Evolutionary conservation across 1,139 yeast genomes (phyloP).

Genomic region (Yamadazyma spencermartinsiae): DNA sequence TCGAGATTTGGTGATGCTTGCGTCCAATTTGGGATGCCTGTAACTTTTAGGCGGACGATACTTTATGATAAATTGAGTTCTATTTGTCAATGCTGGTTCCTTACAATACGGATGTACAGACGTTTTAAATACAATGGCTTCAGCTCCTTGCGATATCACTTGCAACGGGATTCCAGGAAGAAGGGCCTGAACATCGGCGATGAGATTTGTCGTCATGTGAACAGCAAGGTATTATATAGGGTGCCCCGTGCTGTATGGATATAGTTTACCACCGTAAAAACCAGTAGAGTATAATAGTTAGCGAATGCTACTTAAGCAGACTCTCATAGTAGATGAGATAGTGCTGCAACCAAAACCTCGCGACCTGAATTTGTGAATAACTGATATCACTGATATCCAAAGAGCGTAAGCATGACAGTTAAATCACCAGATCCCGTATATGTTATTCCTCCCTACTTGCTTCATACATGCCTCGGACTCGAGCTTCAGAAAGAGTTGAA

Average conservation of each 20-base stretch:
- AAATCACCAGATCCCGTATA: constrained; percentile 17
- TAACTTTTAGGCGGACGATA: constrained; percentile 88
- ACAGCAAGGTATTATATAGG: too few relatives aligned
- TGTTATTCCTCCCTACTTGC: constrained; percentile 46
- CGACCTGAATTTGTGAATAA: too few relatives aligned
- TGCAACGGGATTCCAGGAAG: constrained; percentile 50
- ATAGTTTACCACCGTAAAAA: too few relatives aligned
- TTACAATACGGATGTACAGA: constrained; percentile 61
- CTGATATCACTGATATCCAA: too few relatives aligned
- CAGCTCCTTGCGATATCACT: constrained; percentile 91
- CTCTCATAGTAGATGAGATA: too few relatives aligned
- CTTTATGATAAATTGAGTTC: constrained; percentile 60
- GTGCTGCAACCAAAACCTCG: too few relatives aligned
- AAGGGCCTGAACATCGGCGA: constrained; percentile 40
- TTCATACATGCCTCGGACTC: constrained; percentile 39
- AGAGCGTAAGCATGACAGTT: too few relatives aligned
- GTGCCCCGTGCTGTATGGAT: too few relatives aligned
- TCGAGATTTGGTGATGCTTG: constrained; percentile 71
- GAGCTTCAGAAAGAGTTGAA: constrained; percentile 28
- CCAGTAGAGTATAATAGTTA: too few relatives aligned
- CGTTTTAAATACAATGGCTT: constrained; percentile 77
- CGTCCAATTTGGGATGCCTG: constrained; percentile 83
- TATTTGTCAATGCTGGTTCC: constrained; percentile 14
- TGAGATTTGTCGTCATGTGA: constrained; percentile 43
- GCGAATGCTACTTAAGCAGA: too few relatives aligned